phyloP scores from a whole-genome alignment of 768 basidiomycete genomes.

The Serendipita indica region DNA sequence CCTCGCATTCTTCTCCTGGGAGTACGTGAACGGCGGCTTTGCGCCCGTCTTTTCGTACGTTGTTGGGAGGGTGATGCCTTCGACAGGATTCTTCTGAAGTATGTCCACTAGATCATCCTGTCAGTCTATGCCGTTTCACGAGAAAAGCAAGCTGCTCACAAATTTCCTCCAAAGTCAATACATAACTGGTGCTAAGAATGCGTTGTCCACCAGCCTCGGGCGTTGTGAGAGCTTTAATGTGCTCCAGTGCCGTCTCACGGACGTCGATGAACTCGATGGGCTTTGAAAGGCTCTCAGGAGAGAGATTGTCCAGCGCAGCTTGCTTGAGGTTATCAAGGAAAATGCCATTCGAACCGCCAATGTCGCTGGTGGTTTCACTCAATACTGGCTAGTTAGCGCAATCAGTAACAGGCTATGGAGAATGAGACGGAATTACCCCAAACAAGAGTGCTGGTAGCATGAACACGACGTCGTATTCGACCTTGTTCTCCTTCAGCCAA shows the following conservation, averaged over 20 bases:
- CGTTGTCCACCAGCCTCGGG: constrained; percentile 41
- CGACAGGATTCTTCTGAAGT: neutral
- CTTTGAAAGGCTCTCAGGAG: too few relatives aligned
- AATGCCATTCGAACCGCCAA: neutral
- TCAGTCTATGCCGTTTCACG: neutral
- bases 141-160: neutral
- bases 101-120: neutral
- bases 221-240: constrained; percentile 36
- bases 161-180: neutral
- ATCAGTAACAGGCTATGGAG: too few relatives aligned
- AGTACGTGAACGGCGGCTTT: neutral
- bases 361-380: neutral
- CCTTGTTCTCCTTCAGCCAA: constrained; percentile 12
- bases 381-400: neutral
- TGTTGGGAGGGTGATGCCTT: neutral
- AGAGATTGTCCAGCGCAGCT: too few relatives aligned
- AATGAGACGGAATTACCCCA: neutral
- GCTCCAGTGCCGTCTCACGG: constrained; percentile 40
- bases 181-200: neutral
- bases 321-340: too few relatives aligned
- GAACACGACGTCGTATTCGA: neutral
- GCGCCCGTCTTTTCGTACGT: neutral
- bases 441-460: neutral
- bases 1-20: neutral
- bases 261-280: constrained; percentile 25